Conservation (phyloP, 805 yeast genomes). For the Candida lessepsii region DNA sequence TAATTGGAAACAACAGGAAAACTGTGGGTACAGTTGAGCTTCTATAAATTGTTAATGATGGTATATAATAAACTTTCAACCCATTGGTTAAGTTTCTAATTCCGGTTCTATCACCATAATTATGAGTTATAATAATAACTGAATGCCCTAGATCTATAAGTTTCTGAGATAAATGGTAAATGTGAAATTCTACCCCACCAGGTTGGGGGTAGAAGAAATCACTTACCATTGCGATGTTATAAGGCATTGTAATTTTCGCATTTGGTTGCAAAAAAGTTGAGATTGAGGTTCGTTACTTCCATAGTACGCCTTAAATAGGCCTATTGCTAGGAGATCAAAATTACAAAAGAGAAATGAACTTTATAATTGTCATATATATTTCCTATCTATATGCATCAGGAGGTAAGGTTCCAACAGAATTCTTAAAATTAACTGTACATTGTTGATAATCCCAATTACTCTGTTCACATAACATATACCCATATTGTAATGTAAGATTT, state of each 20-base stretch:
- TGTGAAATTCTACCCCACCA: conserved; percentile 96
- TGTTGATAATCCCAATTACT: conserved; percentile 77
- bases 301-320: too few relatives aligned
- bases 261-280: conserved; percentile 3
- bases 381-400: conserved; percentile 36
- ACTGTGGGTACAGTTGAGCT: conserved; percentile 88
- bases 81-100: conserved; percentile 85
- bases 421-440: conserved; percentile 69
- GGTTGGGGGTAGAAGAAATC: conserved; percentile 98
- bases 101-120: conserved; percentile 80
- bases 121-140: conserved; percentile 85
- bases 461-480: conserved; percentile 81
- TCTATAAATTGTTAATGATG: conserved; percentile 75
- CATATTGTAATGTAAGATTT: conserved; percentile 72
- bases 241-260: conserved; percentile 1
- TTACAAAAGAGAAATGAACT: too few relatives aligned
- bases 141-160: conserved; percentile 79
- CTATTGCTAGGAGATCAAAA: too few relatives aligned
- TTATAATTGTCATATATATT: too few relatives aligned
- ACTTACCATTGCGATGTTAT: conserved; percentile 66
- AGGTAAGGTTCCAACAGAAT: conserved; percentile 53
- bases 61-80: conserved; percentile 86
- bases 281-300: too few relatives aligned
- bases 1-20: conserved; percentile 80
- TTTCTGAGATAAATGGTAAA: conserved; percentile 84